Evolutionary conservation across 495 filamentous ascomycete species (phyloP).

Genomic region (Penicillium chermesinum): DNA sequence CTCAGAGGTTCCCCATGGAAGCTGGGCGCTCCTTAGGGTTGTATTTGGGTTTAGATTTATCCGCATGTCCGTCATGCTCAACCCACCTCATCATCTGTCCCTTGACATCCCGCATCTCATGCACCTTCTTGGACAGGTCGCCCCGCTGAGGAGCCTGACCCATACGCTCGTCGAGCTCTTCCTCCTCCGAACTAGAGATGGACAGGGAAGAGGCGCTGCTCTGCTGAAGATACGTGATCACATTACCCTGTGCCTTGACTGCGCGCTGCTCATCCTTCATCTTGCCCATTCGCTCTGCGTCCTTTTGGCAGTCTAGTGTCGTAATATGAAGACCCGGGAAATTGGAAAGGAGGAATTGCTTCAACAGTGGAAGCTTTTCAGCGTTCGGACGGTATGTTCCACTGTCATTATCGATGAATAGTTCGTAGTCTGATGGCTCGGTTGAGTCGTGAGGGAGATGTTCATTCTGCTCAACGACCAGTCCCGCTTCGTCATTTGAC

Average conservation of each 20-base stretch:
- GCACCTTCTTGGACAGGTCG: constrained; percentile 27
- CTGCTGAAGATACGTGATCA: constrained; percentile 62
- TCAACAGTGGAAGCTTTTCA: constrained; percentile 62
- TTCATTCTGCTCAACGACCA: constrained; percentile 38
- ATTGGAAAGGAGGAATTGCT: constrained; percentile 60
- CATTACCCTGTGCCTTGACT: constrained; percentile 53
- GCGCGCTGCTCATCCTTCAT: constrained; percentile 62
- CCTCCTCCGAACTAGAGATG: constrained; percentile 71
- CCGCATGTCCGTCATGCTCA: constrained; percentile 25
- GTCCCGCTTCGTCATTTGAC: not conserved
- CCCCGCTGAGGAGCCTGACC: constrained; percentile 27
- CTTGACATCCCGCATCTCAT: constrained; percentile 41
- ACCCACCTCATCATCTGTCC: constrained; percentile 40
- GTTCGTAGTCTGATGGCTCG: constrained; percentile 68
- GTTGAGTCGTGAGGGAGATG: constrained; percentile 42
- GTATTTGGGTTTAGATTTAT: constrained; percentile 16
- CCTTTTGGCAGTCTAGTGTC: constrained; percentile 60
- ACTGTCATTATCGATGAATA: constrained; percentile 91
- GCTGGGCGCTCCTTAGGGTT: constrained; percentile 17
- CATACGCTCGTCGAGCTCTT: constrained; percentile 57
- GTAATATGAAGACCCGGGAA: constrained; percentile 70
- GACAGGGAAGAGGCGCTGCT: constrained; percentile 47
- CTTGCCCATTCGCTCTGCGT: constrained; percentile 55
- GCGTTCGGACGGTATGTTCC: constrained; percentile 89
- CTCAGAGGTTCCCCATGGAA: constrained; percentile 10